Evolutionary conservation across 768 basidiomycete species (phyloP).

Genomic region (Infundibulicybe gibba): DNA sequence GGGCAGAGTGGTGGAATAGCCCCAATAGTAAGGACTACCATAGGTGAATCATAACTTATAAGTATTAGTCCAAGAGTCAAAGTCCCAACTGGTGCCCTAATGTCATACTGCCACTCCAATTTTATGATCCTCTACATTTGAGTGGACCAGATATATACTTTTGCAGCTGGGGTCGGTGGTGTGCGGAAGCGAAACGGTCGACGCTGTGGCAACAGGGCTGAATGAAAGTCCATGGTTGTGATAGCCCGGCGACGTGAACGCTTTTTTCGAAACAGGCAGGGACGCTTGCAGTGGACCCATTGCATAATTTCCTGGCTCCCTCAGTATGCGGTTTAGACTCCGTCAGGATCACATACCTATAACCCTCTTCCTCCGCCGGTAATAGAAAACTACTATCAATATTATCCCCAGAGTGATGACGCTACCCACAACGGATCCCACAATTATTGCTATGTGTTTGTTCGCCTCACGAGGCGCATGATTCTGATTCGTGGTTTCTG

Average conservation of each 20-base stretch:
- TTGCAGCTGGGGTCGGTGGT: slow-evolving; percentile 2
- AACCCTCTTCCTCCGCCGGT: no score
- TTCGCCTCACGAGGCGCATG: no score
- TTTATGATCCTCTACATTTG: background rate
- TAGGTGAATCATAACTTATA: no score
- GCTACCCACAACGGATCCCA: no score
- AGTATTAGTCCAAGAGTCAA: no score
- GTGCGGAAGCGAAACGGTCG: slow-evolving; percentile 9
- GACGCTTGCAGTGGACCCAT: slow-evolving; percentile 21
- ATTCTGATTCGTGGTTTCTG: no score
- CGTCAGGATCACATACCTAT: no score
- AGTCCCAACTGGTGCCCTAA: background rate
- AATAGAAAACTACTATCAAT: no score
- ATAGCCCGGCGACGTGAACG: slow-evolving; percentile 24
- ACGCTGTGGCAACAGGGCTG: slow-evolving; percentile 11
- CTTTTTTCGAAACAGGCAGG: slow-evolving; percentile 23
- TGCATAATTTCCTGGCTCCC: slow-evolving; percentile 3
- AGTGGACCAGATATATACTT: background rate
- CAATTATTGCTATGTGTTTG: no score
- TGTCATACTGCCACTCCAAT: background rate
- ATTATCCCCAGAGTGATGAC: slow-evolving; percentile 1
- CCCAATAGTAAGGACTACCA: no score
- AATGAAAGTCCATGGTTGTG: slow-evolving; percentile 24
- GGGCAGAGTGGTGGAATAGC: no score
- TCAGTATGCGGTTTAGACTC: no score